Base-by-base conservation (phyloP, 108 stramenopile genomes). In the Cyclotella baltica region DNA sequence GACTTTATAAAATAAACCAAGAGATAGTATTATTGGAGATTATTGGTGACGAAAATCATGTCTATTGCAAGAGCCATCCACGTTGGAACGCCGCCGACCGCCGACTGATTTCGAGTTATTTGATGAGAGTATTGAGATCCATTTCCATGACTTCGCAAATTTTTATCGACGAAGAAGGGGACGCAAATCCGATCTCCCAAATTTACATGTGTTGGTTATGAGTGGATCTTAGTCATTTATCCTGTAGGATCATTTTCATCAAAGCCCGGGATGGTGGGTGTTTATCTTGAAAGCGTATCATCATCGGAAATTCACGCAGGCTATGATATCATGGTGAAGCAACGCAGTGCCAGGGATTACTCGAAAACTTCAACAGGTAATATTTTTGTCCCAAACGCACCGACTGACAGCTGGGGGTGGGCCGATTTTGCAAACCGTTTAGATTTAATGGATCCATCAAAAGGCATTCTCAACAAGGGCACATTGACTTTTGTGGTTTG, bases 71-170 rank as follows among this genome's bases (percentile, higher is more conserved):
- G 19, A 20, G n/a, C 10, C 18, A 20, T 52, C n/a, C 51, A 52
- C 51, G n/a, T 52, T n/a, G 51, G 51, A 13, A 52, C 51, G n/a
- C 51, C 51, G 4, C 4, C n/a, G n/a, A n/a, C n/a, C n/a, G n/a
- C n/a, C 51, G 4, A 10, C 51, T 20, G n/a, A 52, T 20, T 52
- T 52, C n/a, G 18, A 10, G 19, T n/a, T n/a, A n/a, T n/a, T 52
- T 4, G n/a, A 13, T 10, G 18, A 52, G n/a, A 20, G 11, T n/a
- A n/a, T 52, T 20, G n/a, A 10, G 4, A 4, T 61, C 5, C 23
- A 61, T 28, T 61, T 61, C n/a, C 59, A 61, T 30, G 29, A 35
- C 33, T 61, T 61, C 29, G 59, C 30, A 27, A 31, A 61, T 19
- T 28, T n/a, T n/a, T 61, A 4, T 4, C 59, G 3, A 18, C 59